Conservation (phyloP, 1,284 basidiomycete genomes). For the Ganoderma meredithae region DNA sequence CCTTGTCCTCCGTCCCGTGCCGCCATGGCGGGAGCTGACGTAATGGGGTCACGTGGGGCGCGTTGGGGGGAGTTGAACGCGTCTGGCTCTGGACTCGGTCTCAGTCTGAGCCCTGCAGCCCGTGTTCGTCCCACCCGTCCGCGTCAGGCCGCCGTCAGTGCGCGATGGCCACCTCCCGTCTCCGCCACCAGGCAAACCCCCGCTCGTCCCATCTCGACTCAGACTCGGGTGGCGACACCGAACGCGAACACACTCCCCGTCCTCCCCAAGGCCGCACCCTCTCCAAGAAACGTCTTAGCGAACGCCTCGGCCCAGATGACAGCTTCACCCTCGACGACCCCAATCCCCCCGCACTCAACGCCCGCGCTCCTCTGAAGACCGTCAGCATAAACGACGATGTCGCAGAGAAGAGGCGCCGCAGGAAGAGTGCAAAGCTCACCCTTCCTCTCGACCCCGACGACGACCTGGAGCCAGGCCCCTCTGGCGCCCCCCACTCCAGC, state of each 20-base stretch:
- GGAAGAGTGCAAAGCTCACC: slow-evolving; percentile 72
- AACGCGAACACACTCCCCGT: slow-evolving; percentile 38
- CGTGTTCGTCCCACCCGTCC: background rate
- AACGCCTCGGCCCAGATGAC: slow-evolving; percentile 55
- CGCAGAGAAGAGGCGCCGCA: slow-evolving; percentile 77
- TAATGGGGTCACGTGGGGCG: slow-evolving; percentile 33
- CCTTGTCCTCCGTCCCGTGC: background rate
- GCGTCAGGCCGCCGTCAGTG: background rate
- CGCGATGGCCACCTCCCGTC: slow-evolving; percentile 39
- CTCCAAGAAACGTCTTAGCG: slow-evolving; percentile 69
- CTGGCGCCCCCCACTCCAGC: slow-evolving; percentile 45
- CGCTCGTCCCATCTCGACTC: slow-evolving; percentile 34
- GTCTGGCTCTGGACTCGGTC: background rate
- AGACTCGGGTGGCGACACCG: slow-evolving; percentile 42
- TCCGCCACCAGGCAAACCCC: slow-evolving; percentile 28
- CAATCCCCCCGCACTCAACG: slow-evolving; percentile 6
- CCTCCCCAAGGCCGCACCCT: slow-evolving; percentile 30
- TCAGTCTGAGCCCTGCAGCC: background rate
- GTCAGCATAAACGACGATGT: slow-evolving; percentile 83
- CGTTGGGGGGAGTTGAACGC: slow-evolving; percentile 38
- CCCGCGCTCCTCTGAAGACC: slow-evolving; percentile 56
- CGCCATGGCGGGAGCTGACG: background rate
- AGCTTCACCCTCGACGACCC: slow-evolving; percentile 57
- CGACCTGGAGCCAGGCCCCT: slow-evolving; percentile 59
- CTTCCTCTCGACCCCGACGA: slow-evolving; percentile 48